Evolutionary conservation across 139 green algal species (phyloP).

Genomic region (Deuterostichococcus epilithicus): DNA sequence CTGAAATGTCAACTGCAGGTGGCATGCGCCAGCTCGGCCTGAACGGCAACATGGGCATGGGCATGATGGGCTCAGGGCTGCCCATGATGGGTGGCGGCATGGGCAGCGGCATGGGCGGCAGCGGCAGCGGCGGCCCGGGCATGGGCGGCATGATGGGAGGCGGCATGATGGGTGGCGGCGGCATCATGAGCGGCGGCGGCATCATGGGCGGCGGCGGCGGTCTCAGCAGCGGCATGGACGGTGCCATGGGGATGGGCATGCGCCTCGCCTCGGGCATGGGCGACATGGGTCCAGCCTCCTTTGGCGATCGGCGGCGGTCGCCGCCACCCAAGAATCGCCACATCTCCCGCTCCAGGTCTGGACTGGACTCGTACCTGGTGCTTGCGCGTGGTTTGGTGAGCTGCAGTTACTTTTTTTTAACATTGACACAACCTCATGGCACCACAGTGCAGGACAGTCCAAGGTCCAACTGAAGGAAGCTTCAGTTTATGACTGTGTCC

Average conservation of each 20-base stretch:
- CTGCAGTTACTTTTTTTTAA: too few species aligned
- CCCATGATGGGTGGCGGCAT: constrained; percentile 7
- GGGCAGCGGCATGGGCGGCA: neutral
- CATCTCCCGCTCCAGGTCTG: neutral
- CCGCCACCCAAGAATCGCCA: neutral
- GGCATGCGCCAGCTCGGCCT: neutral
- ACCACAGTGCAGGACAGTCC: too few species aligned
- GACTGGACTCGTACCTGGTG: too few species aligned
- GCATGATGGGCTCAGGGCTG: neutral
- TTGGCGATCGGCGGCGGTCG: neutral
- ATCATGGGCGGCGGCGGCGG: neutral
- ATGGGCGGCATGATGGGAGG: constrained; percentile 5
- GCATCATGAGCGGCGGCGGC: neutral
- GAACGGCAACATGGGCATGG: neutral
- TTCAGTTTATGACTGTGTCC: too few species aligned
- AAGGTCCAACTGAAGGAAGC: too few species aligned
- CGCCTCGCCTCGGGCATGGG: neutral
- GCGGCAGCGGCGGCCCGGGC: constrained; percentile 7
- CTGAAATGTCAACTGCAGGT: neutral
- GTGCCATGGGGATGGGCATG: constrained; percentile 8
- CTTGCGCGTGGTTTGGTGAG: too few species aligned
- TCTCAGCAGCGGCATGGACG: constrained; percentile 8
- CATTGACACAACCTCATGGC: too few species aligned
- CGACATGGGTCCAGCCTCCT: neutral
- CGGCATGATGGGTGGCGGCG: neutral